Percentiles rank a stretch among this genome's conserved stretches.
Evolutionary conservation across 2,329 filamentous ascomycete species (phyloP).

Genomic region (Claviceps lovelessii): DNA sequence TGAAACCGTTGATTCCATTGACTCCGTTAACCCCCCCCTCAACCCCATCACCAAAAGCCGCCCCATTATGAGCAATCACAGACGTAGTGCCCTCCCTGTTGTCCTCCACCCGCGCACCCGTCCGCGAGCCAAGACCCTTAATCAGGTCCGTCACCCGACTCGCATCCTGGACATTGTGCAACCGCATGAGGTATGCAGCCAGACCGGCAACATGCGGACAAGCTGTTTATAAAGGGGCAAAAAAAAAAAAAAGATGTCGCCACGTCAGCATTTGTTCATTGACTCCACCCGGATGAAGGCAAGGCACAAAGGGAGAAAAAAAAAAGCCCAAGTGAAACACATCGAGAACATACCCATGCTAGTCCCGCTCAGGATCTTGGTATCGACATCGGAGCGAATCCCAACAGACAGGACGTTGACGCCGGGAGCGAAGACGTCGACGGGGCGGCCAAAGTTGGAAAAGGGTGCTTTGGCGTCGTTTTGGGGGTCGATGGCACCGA

Average conservation of each 20-base stretch:
- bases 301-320: neutral
- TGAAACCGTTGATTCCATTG: too few relatives aligned
- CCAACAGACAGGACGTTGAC: constrained; percentile 39
- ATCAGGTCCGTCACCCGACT: constrained; percentile 30
- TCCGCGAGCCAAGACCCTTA: constrained; percentile 34
- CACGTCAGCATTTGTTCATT: neutral
- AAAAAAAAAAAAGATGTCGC: too few relatives aligned
- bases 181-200: constrained; percentile 50
- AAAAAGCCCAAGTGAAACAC: neutral
- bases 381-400: constrained; percentile 33
- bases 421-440: constrained; percentile 44
- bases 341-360: constrained; percentile 33
- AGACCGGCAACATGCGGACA: constrained; percentile 54
- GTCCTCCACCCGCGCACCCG: constrained; percentile 28
- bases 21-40: too few relatives aligned
- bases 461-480: constrained; percentile 36
- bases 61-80: constrained; percentile 44
- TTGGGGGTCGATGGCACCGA: constrained; percentile 41
- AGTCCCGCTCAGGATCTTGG: constrained; percentile 35
- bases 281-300: too few relatives aligned
- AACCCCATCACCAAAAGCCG: neutral
- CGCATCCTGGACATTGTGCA: constrained; percentile 33
- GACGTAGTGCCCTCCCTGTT: constrained; percentile 32
- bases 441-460: constrained; percentile 41
- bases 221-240: constrained; percentile 21